Base-by-base conservation (phyloP, 495 filamentous ascomycete genomes). In the Penicillium robsamsonii region DNA sequence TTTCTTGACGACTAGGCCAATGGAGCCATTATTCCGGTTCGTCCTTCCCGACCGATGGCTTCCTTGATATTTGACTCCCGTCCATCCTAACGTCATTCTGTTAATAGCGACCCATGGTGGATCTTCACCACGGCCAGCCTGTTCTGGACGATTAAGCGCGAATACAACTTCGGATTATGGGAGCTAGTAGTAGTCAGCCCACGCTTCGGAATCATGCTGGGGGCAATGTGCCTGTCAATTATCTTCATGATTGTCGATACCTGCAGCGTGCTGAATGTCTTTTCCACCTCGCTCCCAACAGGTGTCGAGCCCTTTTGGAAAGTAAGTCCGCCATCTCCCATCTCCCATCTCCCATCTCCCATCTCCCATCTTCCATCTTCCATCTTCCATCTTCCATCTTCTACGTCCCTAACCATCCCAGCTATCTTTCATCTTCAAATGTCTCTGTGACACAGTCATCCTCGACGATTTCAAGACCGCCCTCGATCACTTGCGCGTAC, bases 401-500 rank as follows among this genome's bases (percentile, higher is more conserved):
- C 17, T 17, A 37, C 12, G 4, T 27, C 25, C 20, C 15, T 45
- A 58, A 47, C 25, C 41, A n/a, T 42, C 48, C 49, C 25, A 74
- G 72, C 53, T 84, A 6, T 73, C 73, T 8, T 80, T 83, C 56
- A 76, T 85, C 10, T 84, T 84, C 73, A 85, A 84, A 62, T 83
- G 80, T 50, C 75, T 83, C 33, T 82, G 79, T 46, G 82, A 85
- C 60, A 78, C 76, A 7, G 73, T 84, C 45, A 75, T 85, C 45
- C 75, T 85, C 0, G 82, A 85, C 54, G 82, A 85, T 50, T 85
- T 85, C 79, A 84, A 84, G 64, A 84, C 78, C 2, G 81, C 78
- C 0, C 74, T 84, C 17, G 81, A 83, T 40, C 55, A 55, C 13
- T 50, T 71, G 41, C 64, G 66, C 17, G 35, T 24, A 5, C 56